Base-by-base conservation (phyloP, 257 asterid species). In the Solanum peruvianum region DNA sequence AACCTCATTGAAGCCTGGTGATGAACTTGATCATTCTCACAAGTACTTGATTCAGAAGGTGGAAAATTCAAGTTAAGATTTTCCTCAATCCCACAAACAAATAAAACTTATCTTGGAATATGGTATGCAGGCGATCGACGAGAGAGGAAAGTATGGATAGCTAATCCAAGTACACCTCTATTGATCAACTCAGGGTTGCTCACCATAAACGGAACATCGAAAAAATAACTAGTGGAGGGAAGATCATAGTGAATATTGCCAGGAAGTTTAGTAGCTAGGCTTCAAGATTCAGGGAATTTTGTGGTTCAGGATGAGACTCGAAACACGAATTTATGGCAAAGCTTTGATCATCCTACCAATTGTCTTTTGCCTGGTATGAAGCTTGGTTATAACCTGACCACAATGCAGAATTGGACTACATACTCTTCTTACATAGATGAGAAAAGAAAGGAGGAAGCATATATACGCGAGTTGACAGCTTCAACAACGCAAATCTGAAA, bases 301-400 rank as follows among this genome's bases (percentile, higher is more conserved):
- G 60, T 76, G n/a, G 23, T 76, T 76, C n/a, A 76, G 60, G 60
- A 76, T 76, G 83, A 42, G 1, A 76, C 83, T 76, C 83, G 83
- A 31, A 76, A 76, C 20, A 42, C 2, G 6, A 76, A n/a, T 41
- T 76, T 76, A 14, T 76, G 37, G 83, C 60, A 42, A 42, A 95
- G 97, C 69, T 92, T 90, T 62, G 96, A 93, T 87, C 83, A 91
- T 89, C 97, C 97, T 11, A 93, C 94, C 0, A 88, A 90, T 56
- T 89, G 90, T 20, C 93, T 95, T 85, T 90, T 95, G 6, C 92
- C 96, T 14, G 92, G 91, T 29, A 95, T 93, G 95, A 93, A 82
- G 90, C 87, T 93, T 6, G 91, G 96, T 6, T 73, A 87, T 67
- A 88, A 94, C 83, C 91, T 23, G 52, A 86, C 89, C 13, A 88